Percentiles rank a stretch among this genome's conserved stretches.
phyloP scores from a whole-genome alignment of 805 yeast genomes.

The Myxozyma mucilagina region DNA sequence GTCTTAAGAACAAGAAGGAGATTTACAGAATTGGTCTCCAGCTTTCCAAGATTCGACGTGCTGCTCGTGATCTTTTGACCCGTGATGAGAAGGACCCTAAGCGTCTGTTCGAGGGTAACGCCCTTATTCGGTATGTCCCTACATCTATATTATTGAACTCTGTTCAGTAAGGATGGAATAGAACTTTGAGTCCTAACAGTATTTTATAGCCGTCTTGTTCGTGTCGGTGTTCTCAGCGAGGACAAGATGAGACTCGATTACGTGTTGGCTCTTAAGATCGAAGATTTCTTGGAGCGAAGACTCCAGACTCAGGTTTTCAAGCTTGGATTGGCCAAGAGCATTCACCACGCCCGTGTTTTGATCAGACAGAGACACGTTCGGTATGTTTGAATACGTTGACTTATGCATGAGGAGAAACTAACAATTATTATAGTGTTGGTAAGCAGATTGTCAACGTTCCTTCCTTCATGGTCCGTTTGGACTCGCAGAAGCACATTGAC shows the following conservation, averaged over 20 bases:
- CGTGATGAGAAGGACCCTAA: conserved; percentile 99
- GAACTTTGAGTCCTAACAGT: conserved; percentile 5
- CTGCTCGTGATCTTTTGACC: conserved; percentile 99
- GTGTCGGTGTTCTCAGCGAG: conserved; percentile 98
- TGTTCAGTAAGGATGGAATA: not conserved
- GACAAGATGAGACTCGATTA: conserved; percentile 99
- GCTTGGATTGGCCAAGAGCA: conserved; percentile 98
- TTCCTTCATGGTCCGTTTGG: conserved; percentile 99
- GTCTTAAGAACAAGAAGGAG: conserved; percentile 99
- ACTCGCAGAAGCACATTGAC: conserved; percentile 99
- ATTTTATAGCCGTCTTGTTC: conserved; percentile 73
- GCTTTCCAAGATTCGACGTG: conserved; percentile 99
- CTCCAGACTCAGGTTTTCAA: conserved; percentile 99
- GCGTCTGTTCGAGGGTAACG: conserved; percentile 99
- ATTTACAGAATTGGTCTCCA: conserved; percentile 99
- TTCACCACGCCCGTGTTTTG: conserved; percentile 99
- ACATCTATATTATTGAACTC: conserved; percentile 2
- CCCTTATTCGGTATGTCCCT: conserved; percentile 72
- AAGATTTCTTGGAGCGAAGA: conserved; percentile 99
- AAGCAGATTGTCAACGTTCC: conserved; percentile 98
- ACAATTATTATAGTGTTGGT: conserved; percentile 60
- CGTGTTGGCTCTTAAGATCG: conserved; percentile 95
- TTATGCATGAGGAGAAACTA: not conserved
- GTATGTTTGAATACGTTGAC: conserved; percentile 2
- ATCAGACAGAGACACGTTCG: conserved; percentile 99